Evolutionary conservation across 352 stramenopile species (phyloP).

Genomic region (Pythium coloratum): DNA sequence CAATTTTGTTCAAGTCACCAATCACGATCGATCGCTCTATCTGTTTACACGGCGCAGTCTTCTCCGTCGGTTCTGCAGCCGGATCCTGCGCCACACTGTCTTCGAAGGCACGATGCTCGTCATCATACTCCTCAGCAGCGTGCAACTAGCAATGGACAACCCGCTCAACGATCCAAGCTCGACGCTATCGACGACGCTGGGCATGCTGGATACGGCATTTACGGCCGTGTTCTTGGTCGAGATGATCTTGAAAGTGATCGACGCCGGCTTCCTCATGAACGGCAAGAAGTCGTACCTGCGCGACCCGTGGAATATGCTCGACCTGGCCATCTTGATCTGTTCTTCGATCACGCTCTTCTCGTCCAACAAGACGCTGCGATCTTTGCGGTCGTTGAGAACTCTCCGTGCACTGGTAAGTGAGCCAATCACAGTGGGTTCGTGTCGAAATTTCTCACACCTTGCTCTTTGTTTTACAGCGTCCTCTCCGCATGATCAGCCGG

Average conservation of each 20-base stretch:
- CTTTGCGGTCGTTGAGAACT: conserved; percentile 62
- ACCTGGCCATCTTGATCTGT: conserved; percentile 63
- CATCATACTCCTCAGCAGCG: conserved; percentile 63
- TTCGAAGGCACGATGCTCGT: conserved; percentile 70
- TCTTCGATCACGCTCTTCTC: conserved; percentile 46
- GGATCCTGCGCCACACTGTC: conserved; percentile 32
- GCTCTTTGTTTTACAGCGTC: conserved; percentile 24
- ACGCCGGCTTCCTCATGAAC: conserved; percentile 58
- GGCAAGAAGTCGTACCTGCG: conserved; percentile 60
- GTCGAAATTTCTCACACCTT: neutral
- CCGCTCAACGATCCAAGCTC: conserved; percentile 51
- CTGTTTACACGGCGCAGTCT: conserved; percentile 29
- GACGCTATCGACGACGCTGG: conserved; percentile 29
- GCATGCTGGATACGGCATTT: conserved; percentile 50
- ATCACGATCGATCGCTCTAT: conserved; percentile 31
- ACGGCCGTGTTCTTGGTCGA: conserved; percentile 65
- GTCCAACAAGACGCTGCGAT: conserved; percentile 41
- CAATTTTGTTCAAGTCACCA: conserved; percentile 20
- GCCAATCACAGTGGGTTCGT: neutral
- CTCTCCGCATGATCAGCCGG: conserved; percentile 69
- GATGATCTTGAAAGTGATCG: conserved; percentile 77
- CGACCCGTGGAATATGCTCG: conserved; percentile 76
- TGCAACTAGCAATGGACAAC: conserved; percentile 65
- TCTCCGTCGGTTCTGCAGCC: conserved; percentile 23
- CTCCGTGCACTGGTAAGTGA: conserved; percentile 58